Percentiles rank a stretch among this genome's conserved stretches.
These are phyloP conservation scores for Raphanus sativus DNA, from an alignment of 345 rosid species.

Conservation along the genomic window DNA sequence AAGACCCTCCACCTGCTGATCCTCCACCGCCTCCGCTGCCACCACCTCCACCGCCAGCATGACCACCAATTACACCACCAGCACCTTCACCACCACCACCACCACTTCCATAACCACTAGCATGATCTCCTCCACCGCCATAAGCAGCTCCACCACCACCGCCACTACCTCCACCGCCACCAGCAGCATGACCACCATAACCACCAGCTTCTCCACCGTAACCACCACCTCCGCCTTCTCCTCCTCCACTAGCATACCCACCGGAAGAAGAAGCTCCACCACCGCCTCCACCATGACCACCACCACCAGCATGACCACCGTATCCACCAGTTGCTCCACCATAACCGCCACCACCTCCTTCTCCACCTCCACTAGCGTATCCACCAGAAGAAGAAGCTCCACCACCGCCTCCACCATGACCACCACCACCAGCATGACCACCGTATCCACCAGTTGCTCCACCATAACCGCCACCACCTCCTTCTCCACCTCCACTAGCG, in stretches of 20 bases:
- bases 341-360: constrained; percentile 43
- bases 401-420: constrained; percentile 46
- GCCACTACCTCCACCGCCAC: constrained; percentile 41
- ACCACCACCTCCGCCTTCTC: constrained; percentile 34
- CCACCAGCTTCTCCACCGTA: constrained; percentile 33
- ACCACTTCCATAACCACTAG: constrained; percentile 40
- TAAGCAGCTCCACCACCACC: constrained; percentile 38
- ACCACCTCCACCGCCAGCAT: constrained; percentile 31
- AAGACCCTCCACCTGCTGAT: constrained; percentile 33
- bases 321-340: constrained; percentile 46
- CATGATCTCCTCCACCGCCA: constrained; percentile 36
- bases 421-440: constrained; percentile 39
- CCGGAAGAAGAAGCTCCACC: constrained; percentile 29
- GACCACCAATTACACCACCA: neutral
- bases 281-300: constrained; percentile 36
- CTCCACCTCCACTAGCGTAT: constrained; percentile 43
- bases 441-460: constrained; percentile 45
- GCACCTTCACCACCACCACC: constrained; percentile 42
- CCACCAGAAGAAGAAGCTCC: constrained; percentile 38
- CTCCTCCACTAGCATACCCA: constrained; percentile 30
- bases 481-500: constrained; percentile 44
- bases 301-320: constrained; percentile 37
- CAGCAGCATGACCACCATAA: constrained; percentile 37
- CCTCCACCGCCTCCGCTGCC: constrained; percentile 40
- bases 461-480: constrained; percentile 43